These are phyloP conservation scores for Solanum aculeatissimum DNA, from an alignment of 305 asterid species.

Conservation along the genomic window DNA sequence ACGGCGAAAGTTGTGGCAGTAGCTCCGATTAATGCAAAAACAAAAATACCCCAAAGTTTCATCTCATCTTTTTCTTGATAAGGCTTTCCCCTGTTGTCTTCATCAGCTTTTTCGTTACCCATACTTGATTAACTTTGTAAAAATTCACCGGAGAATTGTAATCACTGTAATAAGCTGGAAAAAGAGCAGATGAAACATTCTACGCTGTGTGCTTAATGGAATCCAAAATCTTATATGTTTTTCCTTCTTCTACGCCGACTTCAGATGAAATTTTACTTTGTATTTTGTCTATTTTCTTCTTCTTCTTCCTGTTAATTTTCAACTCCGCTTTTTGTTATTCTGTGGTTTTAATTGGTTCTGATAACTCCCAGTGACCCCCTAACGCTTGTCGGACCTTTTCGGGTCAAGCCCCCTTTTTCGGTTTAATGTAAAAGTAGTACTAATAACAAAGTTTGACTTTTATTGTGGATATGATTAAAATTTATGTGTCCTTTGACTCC, in stretches of 20 bases:
- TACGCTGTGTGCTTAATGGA: not conserved
- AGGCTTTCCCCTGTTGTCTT: slow-evolving; percentile 33
- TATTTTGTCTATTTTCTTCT: not conserved
- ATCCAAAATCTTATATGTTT: not conserved
- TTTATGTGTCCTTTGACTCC: too few relatives aligned
- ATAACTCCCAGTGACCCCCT: not conserved
- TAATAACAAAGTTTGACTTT: not conserved
- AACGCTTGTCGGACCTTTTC: not conserved
- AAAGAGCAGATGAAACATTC: not conserved
- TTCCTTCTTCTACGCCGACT: not conserved
- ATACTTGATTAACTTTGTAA: not conserved
- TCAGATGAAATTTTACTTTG: not conserved
- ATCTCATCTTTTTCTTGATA: slow-evolving; percentile 21
- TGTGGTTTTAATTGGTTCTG: not conserved
- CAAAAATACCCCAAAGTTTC: slow-evolving; percentile 56
- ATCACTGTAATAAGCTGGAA: not conserved
- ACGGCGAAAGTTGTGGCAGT: slow-evolving; percentile 72
- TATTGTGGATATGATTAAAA: too few relatives aligned
- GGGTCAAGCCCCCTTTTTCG: not conserved
- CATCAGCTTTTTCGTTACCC: not conserved
- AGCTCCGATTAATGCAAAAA: slow-evolving; percentile 81
- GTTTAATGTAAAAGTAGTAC: too few relatives aligned
- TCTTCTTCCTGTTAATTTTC: not conserved
- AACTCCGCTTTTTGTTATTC: not conserved
- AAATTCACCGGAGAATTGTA: not conserved